These are phyloP conservation scores for Alternaria conjuncta DNA, from an alignment of 2,329 filamentous ascomycete species.

Conservation along the genomic window DNA sequence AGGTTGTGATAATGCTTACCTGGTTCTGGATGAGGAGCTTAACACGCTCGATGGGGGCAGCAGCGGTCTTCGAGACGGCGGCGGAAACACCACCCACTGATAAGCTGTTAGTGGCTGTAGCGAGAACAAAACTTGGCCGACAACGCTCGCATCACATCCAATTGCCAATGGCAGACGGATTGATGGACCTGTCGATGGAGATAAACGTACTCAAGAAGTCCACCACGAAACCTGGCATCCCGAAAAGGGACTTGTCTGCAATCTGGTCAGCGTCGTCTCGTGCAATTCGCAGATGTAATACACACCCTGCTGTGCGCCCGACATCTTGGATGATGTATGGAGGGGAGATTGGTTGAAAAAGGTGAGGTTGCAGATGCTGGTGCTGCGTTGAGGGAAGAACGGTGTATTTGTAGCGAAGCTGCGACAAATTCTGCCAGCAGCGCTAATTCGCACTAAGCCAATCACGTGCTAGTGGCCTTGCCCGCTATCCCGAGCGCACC, in stretches of 20 bases:
- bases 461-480: constrained; percentile 15
- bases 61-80: constrained; percentile 99
- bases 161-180: constrained; percentile 31
- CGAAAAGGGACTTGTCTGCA: constrained; percentile 45
- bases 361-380: constrained; percentile 22
- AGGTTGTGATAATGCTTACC: constrained; percentile 65
- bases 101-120: constrained; percentile 52
- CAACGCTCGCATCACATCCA: constrained; percentile 14
- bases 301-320: constrained; percentile 9
- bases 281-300: background rate
- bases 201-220: constrained; percentile 95
- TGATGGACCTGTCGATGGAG: constrained; percentile 25
- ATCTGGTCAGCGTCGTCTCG: background rate
- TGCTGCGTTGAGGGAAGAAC: constrained; percentile 27
- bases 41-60: constrained; percentile 99
- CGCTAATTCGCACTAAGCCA: constrained; percentile 32
- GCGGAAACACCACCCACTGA: constrained; percentile 98
- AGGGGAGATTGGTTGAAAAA: constrained; percentile 31
- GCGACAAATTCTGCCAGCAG: constrained; percentile 31
- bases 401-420: constrained; percentile 32
- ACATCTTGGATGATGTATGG: constrained; percentile 20
- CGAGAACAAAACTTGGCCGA: constrained; percentile 10
- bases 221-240: constrained; percentile 79
- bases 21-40: constrained; percentile 99
- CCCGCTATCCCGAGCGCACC: constrained; percentile 28